A percentile compares a stretch with the other conserved stretches of the same genome.
Conservation (phyloP, 495 filamentous ascomycete species). For the Symbiotaphrina buchneri region DNA sequence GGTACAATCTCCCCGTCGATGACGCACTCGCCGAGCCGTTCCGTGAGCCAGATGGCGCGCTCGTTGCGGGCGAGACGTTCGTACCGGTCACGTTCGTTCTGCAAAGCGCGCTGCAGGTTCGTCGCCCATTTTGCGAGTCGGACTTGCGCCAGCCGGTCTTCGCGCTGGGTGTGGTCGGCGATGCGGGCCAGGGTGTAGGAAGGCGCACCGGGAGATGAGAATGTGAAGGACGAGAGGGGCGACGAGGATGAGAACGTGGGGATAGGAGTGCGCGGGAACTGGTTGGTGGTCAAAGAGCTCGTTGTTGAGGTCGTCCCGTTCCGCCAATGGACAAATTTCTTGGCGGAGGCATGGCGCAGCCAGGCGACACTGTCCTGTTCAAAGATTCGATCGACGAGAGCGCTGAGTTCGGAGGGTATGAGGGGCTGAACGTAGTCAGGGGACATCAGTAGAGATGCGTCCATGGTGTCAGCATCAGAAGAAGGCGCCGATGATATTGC, state of each 20-base stretch:
- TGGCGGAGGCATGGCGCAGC: constrained; percentile 68
- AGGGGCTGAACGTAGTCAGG: constrained; percentile 82
- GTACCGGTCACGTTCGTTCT: constrained; percentile 61
- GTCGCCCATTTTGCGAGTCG: constrained; percentile 75
- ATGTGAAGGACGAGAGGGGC: constrained; percentile 8
- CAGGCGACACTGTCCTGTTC: constrained; percentile 61
- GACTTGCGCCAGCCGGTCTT: constrained; percentile 57
- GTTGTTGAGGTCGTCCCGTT: constrained; percentile 2
- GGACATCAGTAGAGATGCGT: constrained; percentile 86
- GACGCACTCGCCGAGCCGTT: constrained; percentile 51
- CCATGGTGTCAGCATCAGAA: constrained; percentile 73
- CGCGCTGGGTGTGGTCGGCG: constrained; percentile 43
- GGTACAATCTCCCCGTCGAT: constrained; percentile 45
- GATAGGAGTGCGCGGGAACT: constrained; percentile 4
- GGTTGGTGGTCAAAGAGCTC: constrained; percentile 1
- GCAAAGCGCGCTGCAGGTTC: constrained; percentile 65
- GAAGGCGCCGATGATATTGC: constrained; percentile 61
- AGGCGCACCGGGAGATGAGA: constrained; percentile 14
- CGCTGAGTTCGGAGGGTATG: constrained; percentile 47
- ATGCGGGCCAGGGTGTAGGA: constrained; percentile 50
- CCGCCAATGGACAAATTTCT: constrained; percentile 62
- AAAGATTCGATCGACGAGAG: constrained; percentile 53
- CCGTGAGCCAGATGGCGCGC: constrained; percentile 56
- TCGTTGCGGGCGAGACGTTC: constrained; percentile 48
- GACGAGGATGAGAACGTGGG: constrained; percentile 2